Conservation (phyloP, 345 rosid genomes). For the Murraya koenigii region DNA sequence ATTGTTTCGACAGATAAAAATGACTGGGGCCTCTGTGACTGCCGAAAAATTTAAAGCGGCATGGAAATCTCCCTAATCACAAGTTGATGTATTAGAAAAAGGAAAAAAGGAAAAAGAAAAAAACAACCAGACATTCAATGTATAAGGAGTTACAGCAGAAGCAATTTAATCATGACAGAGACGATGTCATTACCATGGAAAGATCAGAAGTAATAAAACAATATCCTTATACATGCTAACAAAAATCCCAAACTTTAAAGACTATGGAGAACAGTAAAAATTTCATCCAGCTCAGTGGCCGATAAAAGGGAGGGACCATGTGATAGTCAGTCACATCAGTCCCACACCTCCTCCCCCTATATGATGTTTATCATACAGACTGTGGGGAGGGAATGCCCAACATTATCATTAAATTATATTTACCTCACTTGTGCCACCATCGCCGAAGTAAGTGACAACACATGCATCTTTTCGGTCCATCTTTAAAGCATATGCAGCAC, state of each 20-base stretch:
- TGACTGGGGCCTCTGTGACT: conserved; percentile 75
- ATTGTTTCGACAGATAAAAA: conserved; percentile 81
- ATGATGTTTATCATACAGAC: not conserved
- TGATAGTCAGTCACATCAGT: not conserved
- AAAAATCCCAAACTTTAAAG: not conserved
- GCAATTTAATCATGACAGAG: not conserved
- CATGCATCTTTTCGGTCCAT: conserved; percentile 78
- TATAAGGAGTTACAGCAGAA: not conserved
- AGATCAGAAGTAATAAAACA: not conserved
- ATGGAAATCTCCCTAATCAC: conserved; percentile 77
- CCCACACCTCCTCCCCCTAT: not conserved
- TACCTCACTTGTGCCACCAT: conserved; percentile 87
- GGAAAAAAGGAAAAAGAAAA: not conserved
- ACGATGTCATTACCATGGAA: not conserved
- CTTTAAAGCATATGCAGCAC: conserved; percentile 86
- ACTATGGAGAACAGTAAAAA: not conserved
- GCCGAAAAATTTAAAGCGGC: conserved; percentile 75
- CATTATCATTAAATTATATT: not conserved
- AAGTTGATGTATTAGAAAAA: conserved; percentile 17
- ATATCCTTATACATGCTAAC: not conserved
- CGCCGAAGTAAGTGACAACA: conserved; percentile 70
- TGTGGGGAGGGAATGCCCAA: not conserved
- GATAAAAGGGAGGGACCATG: not conserved
- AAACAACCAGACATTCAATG: not conserved
- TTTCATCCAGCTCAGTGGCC: not conserved